Conservation (phyloP, 225 moss, liverwort and hornwort genomes). For the Marchantia paleacea region DNA sequence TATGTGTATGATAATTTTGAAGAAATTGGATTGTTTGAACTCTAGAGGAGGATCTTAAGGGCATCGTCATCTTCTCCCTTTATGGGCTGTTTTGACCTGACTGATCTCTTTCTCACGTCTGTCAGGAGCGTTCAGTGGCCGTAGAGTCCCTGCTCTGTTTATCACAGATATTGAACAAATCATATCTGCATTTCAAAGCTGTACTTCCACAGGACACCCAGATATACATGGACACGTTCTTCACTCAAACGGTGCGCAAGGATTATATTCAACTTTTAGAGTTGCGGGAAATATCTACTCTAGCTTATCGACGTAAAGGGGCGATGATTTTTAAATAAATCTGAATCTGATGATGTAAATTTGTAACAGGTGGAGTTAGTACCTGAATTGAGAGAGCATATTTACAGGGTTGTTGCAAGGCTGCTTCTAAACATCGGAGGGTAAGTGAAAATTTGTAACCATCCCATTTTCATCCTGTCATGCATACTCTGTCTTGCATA, state of each 20-base stretch:
- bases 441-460: conserved; percentile 39
- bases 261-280: neutral
- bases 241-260: conserved; percentile 60
- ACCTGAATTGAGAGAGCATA: conserved; percentile 76
- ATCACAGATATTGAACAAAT: conserved; percentile 74
- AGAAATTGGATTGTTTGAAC: no score
- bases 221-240: conserved; percentile 78
- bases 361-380: conserved; percentile 67
- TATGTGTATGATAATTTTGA: no score
- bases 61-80: no score
- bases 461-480: no score
- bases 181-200: conserved; percentile 68
- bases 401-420: conserved; percentile 87
- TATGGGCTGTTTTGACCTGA: neutral
- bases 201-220: conserved; percentile 75
- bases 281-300: neutral
- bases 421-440: conserved; percentile 84
- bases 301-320: neutral
- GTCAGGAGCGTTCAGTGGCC: conserved; percentile 90
- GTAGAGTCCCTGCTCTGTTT: conserved; percentile 78
- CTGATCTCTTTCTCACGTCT: conserved; percentile 11
- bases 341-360: neutral
- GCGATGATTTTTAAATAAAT: neutral
- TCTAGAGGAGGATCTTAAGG: no score
- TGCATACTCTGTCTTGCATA: no score